phyloP scores from a whole-genome alignment of 306 rosid genomes.

The Neltuma alba region DNA sequence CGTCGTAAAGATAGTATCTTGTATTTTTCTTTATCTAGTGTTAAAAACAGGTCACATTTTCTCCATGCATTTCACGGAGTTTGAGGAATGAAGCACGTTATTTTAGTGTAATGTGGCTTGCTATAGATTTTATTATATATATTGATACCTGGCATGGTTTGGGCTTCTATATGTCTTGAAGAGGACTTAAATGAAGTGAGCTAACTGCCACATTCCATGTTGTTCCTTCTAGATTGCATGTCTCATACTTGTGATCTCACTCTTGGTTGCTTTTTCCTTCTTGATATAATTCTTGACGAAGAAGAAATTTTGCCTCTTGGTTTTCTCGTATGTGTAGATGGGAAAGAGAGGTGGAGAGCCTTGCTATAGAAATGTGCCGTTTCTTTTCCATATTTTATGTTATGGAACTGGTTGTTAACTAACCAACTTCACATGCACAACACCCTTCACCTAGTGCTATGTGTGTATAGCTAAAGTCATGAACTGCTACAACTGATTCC shows the following conservation, averaged over 20 bases:
- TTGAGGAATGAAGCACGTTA: too few species aligned
- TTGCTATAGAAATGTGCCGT: background rate
- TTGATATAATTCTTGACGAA: background rate
- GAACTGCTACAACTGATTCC: background rate
- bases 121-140: too few species aligned
- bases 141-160: background rate
- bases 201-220: background rate
- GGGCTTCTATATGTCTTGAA: background rate
- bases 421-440: background rate
- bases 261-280: slow-evolving; percentile 5
- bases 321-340: background rate
- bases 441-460: background rate
- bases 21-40: slow-evolving; percentile 26
- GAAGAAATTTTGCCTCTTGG: background rate
- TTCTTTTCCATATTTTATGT: slow-evolving; percentile 4
- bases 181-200: background rate
- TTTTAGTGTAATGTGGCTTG: too few species aligned
- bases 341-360: background rate
- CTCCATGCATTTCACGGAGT: background rate
- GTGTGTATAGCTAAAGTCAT: background rate
- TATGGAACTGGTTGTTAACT: background rate
- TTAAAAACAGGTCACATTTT: background rate
- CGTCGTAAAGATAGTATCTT: slow-evolving; percentile 27
- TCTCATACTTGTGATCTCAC: background rate
- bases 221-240: background rate